Evolutionary conservation across 768 basidiomycete genomes (phyloP).

Genomic region (Hygrocybe coccinea): DNA sequence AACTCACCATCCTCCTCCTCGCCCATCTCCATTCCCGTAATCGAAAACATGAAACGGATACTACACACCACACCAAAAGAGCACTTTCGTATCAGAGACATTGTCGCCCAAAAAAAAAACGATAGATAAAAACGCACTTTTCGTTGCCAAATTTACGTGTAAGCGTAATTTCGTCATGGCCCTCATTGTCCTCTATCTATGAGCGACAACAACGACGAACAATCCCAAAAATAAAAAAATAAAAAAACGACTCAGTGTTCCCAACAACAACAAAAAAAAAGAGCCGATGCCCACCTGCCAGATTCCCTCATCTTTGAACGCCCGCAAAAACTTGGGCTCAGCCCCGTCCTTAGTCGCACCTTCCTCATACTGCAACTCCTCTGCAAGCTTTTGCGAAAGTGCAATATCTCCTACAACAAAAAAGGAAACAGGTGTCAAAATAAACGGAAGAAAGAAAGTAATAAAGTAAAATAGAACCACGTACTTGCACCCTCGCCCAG

Average conservation of each 20-base stretch:
- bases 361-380: slow-evolving; percentile 84
- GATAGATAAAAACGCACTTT: slow-evolving; percentile 48
- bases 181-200: slow-evolving; percentile 64
- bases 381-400: slow-evolving; percentile 67
- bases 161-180: slow-evolving; percentile 78
- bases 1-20: slow-evolving; percentile 34
- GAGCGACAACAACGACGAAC: not conserved
- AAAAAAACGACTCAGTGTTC: too few species aligned
- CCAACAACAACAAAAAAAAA: not conserved
- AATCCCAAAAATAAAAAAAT: too few species aligned
- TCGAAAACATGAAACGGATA: slow-evolving; percentile 87
- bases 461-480: slow-evolving; percentile 17
- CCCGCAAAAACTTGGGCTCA: slow-evolving; percentile 70
- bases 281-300: slow-evolving; percentile 60
- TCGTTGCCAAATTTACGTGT: slow-evolving; percentile 88
- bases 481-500: slow-evolving; percentile 45
- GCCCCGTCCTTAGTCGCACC: slow-evolving; percentile 40
- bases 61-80: slow-evolving; percentile 35
- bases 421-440: slow-evolving; percentile 13
- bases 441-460: not conserved
- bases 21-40: slow-evolving; percentile 73
- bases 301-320: slow-evolving; percentile 65
- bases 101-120: slow-evolving; percentile 3
- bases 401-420: slow-evolving; percentile 58
- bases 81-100: too few species aligned